Evolutionary conservation across 2,329 filamentous ascomycete genomes (phyloP).

Genomic region (Coccinonectria pachysandricola): DNA sequence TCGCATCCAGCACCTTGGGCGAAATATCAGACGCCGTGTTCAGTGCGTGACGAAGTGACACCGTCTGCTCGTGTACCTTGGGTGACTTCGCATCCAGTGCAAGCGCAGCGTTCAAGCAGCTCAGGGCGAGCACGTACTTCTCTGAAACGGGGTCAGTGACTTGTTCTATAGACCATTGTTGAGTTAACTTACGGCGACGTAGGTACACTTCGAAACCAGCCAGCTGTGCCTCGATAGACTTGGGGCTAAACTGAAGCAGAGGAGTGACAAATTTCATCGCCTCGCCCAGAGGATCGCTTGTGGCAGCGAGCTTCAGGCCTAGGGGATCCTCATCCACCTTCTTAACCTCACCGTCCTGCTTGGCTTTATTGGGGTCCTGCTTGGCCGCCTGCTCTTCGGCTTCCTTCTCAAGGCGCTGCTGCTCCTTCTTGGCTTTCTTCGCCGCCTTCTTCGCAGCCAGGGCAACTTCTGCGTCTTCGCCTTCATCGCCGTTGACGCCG

Average conservation of each 20-base stretch:
- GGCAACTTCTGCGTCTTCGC: conserved; percentile 42
- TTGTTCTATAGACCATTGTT: not conserved
- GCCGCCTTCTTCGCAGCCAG: conserved; percentile 74
- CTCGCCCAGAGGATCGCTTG: conserved; percentile 71
- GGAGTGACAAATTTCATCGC: conserved; percentile 79
- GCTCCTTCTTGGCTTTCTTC: conserved; percentile 81
- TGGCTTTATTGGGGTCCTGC: conserved; percentile 73
- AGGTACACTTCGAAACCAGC: conserved; percentile 86
- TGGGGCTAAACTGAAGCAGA: conserved; percentile 71
- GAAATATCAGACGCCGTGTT: conserved; percentile 47
- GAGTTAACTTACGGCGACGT: conserved; percentile 56
- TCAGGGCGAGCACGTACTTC: conserved; percentile 79
- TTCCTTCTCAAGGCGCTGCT: conserved; percentile 54
- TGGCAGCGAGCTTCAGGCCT: conserved; percentile 69
- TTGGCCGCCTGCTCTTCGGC: conserved; percentile 70
- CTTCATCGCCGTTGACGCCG: conserved; percentile 47
- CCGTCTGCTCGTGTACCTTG: conserved; percentile 63
- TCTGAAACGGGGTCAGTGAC: conserved; percentile 35
- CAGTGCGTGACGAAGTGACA: conserved; percentile 57
- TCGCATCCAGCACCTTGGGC: conserved; percentile 54
- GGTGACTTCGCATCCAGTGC: conserved; percentile 59
- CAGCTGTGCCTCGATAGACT: conserved; percentile 71
- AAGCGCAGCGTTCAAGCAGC: conserved; percentile 67
- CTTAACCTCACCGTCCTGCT: conserved; percentile 56
- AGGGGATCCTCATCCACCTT: conserved; percentile 87